Evolutionary conservation across 371 early-diverging fungal species (phyloP), one percentile per base, ranked within the genome.

Genomic region (Mucor saturninus): DNA sequence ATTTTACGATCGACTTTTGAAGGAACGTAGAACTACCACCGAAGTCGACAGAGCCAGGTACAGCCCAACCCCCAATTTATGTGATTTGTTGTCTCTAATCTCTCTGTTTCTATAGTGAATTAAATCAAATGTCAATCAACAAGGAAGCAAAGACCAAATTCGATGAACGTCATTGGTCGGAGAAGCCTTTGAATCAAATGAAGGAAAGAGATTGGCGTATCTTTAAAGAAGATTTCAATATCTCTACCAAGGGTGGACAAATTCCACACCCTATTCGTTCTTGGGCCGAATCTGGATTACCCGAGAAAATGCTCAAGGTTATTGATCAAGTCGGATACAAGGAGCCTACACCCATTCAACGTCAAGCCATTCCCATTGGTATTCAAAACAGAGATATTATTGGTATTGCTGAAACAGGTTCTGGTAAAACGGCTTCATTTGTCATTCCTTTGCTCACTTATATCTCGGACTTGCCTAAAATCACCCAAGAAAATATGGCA

Each of bases 361-460:
- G 95, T 62, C 98, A 97, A 81, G 93, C 98, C 2, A 94, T 99
- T 45, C 99, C 99, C 8, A 91, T 97, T 48, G 94, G 95, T 31
- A 77, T 98, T 42, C 87, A 90, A 70, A 92, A 93, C 63, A 87
- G 98, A 55, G 98, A 98, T 74, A 84, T 99, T 40, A 96, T 99
- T 59, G 99, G 98, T 49, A 93, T 99, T 62, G 99, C 99, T 21
- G 92, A 98, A 74, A 99, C 99, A 7, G 99, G 86, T 78, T 89
- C 89, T 49, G 99, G 99, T 71, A 99, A 99, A 82, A 99, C 99
- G 0, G 96, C 96, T 2, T 90, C 97, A 0, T 99, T 98, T 76
- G 81, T 99, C 50, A 94, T 99, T 50, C 99, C 99, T 0, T 89
- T 98, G 86, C 78, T 99, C 21, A 87, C 88, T n/a, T 91, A 86